Conservation (phyloP, 805 yeast genomes). For the Ogataea paraovalis region DNA sequence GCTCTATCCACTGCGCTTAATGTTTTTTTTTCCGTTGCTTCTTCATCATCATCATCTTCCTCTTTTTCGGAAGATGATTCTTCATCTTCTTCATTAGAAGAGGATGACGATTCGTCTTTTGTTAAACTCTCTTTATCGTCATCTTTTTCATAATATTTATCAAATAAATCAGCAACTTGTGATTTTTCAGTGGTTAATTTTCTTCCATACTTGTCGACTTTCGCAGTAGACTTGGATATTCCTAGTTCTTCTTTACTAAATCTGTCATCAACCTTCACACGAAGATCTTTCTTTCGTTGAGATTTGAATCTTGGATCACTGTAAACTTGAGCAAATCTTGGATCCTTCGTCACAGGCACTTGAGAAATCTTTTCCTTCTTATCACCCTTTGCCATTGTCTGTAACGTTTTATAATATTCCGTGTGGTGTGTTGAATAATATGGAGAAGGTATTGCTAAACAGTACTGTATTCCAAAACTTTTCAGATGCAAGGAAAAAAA, state of each 20-base stretch:
- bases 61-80: slow-evolving; percentile 9
- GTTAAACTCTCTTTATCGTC: slow-evolving; percentile 29
- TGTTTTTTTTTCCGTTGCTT: slow-evolving; percentile 21
- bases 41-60: slow-evolving; percentile 10
- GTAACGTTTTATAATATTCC: neutral
- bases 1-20: slow-evolving; percentile 39
- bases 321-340: slow-evolving; percentile 74
- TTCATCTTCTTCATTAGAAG: neutral
- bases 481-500: neutral
- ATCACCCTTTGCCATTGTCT: slow-evolving; percentile 2
- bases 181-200: slow-evolving; percentile 45
- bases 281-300: slow-evolving; percentile 65
- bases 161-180: slow-evolving; percentile 52
- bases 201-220: slow-evolving; percentile 87
- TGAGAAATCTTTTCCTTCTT: slow-evolving; percentile 5
- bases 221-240: slow-evolving; percentile 56
- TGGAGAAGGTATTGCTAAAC: neutral
- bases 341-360: slow-evolving; percentile 51
- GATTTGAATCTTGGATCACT: slow-evolving; percentile 84
- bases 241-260: slow-evolving; percentile 64
- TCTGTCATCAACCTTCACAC: slow-evolving; percentile 80
- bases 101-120: no score
- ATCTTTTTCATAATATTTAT: slow-evolving; percentile 56
- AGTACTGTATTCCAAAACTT: neutral
- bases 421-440: neutral